Base-by-base conservation (phyloP, 164 flowering plant genomes). In the Vitis riparia region DNA sequence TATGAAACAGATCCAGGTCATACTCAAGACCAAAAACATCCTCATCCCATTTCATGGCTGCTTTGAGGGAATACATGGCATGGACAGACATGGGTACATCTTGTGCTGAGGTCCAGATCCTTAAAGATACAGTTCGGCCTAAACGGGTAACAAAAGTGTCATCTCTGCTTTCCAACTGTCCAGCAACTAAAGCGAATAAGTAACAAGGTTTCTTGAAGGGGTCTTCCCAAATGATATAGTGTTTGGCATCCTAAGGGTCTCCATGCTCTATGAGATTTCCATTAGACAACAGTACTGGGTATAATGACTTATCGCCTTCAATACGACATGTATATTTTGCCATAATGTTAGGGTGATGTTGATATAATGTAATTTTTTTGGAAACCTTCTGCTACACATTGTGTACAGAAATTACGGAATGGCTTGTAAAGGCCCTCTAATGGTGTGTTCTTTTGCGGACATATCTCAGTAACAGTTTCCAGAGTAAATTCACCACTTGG, bases 21-120 rank as follows among this genome's bases (percentile, higher is more conserved):
- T 91, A 95, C 70, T 95, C 97, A 37, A 90, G 91, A 63, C 99
- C 99, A 68, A 91, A 94, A 63, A 93, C 99, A 83, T 96, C 98
- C 76, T 96, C 99, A 73, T 96, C 99, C 99, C 99, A 96, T 75
- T 96, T 96, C 99, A 93, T 96, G 32, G 98, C 91, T 37, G 92
- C 98, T 84, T 93, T 96, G 29, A 96, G 89, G 13, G 98, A 90
- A 81, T 93, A 86, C 98, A 96, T 93, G 55, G 99, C 98, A 89
- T 96, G 99, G 6, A 71, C 93, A 12, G 99, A 91, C 83, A 91
- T 96, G 8, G 95, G 91, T 53, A 96, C 66, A 74, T 93, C 99
- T 67, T 92, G 80, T 51, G 93, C 83, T 9, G 93, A 97, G 32
- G 97, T 96, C 98, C 97, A 91, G 63, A 96, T 93, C 79, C 90